Conservation (phyloP, 768 basidiomycete species). For the Coprinopsis sp. region DNA sequence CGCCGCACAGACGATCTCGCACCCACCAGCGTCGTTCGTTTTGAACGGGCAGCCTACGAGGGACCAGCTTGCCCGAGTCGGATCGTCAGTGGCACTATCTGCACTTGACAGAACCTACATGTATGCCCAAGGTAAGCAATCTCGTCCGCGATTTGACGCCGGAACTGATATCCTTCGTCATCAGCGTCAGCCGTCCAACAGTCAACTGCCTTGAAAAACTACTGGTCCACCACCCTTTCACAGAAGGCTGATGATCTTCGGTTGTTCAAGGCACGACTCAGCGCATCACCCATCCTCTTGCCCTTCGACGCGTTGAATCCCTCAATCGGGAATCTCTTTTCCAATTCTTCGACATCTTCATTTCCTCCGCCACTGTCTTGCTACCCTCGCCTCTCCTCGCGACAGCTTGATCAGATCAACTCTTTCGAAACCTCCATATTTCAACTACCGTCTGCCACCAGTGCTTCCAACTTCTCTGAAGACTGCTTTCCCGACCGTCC, state of each 20-base stretch:
- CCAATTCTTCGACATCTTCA: slow-evolving; percentile 32
- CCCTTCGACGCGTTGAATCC: slow-evolving; percentile 52
- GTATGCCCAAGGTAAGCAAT: slow-evolving; percentile 54
- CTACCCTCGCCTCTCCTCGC: slow-evolving; percentile 45
- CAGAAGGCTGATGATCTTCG: slow-evolving; percentile 39
- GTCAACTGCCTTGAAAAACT: slow-evolving; percentile 40
- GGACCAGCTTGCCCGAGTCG: slow-evolving; percentile 42
- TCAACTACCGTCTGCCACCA: slow-evolving; percentile 32
- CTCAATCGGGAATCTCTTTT: slow-evolving; percentile 36
- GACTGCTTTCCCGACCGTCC: slow-evolving; percentile 54
- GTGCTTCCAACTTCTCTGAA: slow-evolving; percentile 37
- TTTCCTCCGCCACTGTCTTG: slow-evolving; percentile 62
- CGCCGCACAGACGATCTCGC: slow-evolving; percentile 46
- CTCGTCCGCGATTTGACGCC: neutral
- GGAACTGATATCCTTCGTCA: slow-evolving; percentile 5
- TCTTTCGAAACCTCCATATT: slow-evolving; percentile 49
- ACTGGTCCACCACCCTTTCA: slow-evolving; percentile 51
- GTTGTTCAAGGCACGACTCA: slow-evolving; percentile 43
- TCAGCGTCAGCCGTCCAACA: slow-evolving; percentile 57
- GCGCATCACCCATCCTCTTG: slow-evolving; percentile 44
- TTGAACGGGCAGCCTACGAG: slow-evolving; percentile 41
- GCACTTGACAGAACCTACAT: slow-evolving; percentile 57
- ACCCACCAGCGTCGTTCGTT: slow-evolving; percentile 41
- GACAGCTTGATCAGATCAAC: slow-evolving; percentile 39
- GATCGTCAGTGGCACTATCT: slow-evolving; percentile 28